phyloP scores from a whole-genome alignment of 441 rosid genomes.

The Capsella rubella region DNA sequence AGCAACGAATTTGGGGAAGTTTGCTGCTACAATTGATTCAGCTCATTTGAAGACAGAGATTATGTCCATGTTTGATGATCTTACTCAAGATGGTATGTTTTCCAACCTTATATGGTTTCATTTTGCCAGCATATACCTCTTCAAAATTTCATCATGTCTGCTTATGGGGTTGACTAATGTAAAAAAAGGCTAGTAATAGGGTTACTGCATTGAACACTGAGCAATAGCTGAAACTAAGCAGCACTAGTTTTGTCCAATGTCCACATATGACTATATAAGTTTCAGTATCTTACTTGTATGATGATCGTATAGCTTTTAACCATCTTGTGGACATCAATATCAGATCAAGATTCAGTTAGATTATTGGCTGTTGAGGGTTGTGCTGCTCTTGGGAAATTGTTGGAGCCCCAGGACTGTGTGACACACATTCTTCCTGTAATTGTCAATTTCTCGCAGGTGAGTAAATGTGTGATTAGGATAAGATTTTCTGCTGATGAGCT shows the following conservation, averaged over 20 bases:
- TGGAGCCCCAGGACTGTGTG: conserved; percentile 90
- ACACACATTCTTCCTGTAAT: conserved; percentile 86
- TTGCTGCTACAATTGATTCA: conserved; percentile 91
- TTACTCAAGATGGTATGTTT: conserved; percentile 87
- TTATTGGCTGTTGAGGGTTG: conserved; percentile 96
- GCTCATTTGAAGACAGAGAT: conserved; percentile 80
- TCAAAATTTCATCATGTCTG: background rate
- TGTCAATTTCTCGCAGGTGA: conserved; percentile 92
- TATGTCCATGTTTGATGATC: conserved; percentile 84
- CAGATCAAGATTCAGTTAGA: conserved; percentile 99
- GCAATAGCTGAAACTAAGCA: background rate
- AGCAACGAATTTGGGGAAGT: conserved; percentile 86
- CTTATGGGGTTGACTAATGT: conserved; percentile 9
- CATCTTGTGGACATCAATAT: conserved; percentile 33
- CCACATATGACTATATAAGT: background rate
- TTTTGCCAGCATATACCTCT: conserved; percentile 14
- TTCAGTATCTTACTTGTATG: conserved; percentile 2
- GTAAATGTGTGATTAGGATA: conserved; percentile 5
- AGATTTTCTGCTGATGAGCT: background rate
- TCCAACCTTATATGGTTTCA: background rate
- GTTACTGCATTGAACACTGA: background rate
- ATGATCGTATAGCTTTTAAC: background rate
- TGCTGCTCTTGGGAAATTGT: conserved; percentile 90
- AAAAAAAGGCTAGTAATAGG: background rate
- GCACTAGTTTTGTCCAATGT: background rate